These are phyloP conservation scores for Pichia rugopelliculosa DNA, from an alignment of 805 yeast species.

Conservation along the genomic window DNA sequence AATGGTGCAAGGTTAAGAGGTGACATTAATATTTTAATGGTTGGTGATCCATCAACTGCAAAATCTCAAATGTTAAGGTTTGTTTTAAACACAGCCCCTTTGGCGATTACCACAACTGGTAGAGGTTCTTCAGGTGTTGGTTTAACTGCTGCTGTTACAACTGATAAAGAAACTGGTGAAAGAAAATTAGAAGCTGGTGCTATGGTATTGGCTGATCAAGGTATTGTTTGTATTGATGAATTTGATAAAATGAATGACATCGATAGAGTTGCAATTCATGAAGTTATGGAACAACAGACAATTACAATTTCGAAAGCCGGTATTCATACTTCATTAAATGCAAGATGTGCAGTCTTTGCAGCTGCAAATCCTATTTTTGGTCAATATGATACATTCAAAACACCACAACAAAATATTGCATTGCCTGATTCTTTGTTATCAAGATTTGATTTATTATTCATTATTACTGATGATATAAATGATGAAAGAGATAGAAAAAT, in stretches of 20 bases:
- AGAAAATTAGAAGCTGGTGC: constrained; percentile 97
- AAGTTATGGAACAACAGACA: constrained; percentile 99
- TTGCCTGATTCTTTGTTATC: constrained; percentile 93
- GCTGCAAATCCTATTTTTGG: constrained; percentile 98
- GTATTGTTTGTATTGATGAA: constrained; percentile 97
- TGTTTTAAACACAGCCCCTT: constrained; percentile 87
- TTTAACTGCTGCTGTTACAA: constrained; percentile 96
- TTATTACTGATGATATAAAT: constrained; percentile 91
- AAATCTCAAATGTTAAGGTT: constrained; percentile 93
- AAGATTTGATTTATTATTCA: constrained; percentile 91
- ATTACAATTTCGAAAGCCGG: constrained; percentile 98
- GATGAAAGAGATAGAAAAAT: constrained; percentile 78
- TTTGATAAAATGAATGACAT: constrained; percentile 96
- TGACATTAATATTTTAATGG: constrained; percentile 92
- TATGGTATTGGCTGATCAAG: constrained; percentile 96
- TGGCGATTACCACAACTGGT: constrained; percentile 98
- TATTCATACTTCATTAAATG: constrained; percentile 91
- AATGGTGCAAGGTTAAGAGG: constrained; percentile 98
- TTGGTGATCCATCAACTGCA: constrained; percentile 98
- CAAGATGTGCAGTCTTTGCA: constrained; percentile 93
- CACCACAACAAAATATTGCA: constrained; percentile 94
- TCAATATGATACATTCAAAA: constrained; percentile 91
- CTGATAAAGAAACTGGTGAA: constrained; percentile 96
- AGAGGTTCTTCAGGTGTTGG: constrained; percentile 99
- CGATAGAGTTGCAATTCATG: constrained; percentile 97